Percentiles rank a stretch among this genome's conserved stretches.
Conservation (phyloP, 1,284 basidiomycete genomes). For the Mycosarcoma maydis region DNA sequence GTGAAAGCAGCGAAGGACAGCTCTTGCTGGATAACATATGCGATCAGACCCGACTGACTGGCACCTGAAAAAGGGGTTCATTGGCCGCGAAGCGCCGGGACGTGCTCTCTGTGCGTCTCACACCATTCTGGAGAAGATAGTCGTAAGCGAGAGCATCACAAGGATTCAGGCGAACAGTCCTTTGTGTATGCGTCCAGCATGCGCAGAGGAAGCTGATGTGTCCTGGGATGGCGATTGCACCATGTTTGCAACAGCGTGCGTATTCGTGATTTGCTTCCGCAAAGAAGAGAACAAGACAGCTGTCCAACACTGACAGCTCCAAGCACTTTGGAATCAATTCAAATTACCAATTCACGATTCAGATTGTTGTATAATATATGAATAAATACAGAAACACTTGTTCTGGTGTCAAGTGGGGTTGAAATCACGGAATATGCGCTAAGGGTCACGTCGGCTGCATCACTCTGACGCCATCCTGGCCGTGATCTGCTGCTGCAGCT, state of each 20-base stretch:
- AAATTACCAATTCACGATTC: too few relatives aligned
- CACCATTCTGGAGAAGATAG: constrained; percentile 14
- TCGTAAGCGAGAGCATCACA: constrained; percentile 5
- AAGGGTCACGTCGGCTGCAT: constrained; percentile 26
- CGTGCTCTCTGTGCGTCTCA: constrained; percentile 2
- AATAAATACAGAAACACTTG: neutral
- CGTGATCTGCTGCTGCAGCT: neutral
- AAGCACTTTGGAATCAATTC: too few relatives aligned
- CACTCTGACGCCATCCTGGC: constrained; percentile 32
- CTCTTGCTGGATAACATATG: too few relatives aligned
- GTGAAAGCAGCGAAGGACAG: too few relatives aligned
- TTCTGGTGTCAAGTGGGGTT: constrained; percentile 13
- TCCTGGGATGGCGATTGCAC: constrained; percentile 11
- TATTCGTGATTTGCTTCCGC: too few relatives aligned
- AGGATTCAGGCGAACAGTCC: neutral
- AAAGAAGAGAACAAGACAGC: constrained; percentile 7
- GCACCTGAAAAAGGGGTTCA: neutral
- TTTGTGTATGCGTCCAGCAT: too few relatives aligned
- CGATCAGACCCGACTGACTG: too few relatives aligned
- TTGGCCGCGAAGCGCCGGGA: neutral
- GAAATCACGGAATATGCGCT: constrained; percentile 38
- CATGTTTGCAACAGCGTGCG: neutral
- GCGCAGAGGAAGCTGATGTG: neutral
- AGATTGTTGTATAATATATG: too few relatives aligned
- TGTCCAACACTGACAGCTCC: constrained; percentile 32